These are phyloP conservation scores for Gymnopus androsaceus DNA, from an alignment of 1,284 basidiomycete genomes.

Conservation along the genomic window DNA sequence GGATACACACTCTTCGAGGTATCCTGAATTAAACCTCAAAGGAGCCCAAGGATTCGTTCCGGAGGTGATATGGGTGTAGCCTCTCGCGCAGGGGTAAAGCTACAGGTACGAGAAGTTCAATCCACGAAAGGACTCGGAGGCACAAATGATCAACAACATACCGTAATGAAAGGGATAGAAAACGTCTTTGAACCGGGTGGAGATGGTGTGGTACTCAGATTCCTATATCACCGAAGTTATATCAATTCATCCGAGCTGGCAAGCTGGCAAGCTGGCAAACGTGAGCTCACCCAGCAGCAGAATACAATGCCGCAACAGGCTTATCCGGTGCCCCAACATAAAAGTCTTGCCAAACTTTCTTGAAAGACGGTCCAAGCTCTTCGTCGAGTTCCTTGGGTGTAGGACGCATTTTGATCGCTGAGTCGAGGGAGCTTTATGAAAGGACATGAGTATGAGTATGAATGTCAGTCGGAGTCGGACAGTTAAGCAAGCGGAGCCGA, in stretches of 20 bases:
- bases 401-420: slow-evolving; percentile 52
- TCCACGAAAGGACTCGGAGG: neutral
- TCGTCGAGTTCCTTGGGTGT: slow-evolving; percentile 40
- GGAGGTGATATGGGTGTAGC: slow-evolving; percentile 40
- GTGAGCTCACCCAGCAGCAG: slow-evolving; percentile 34
- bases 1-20: slow-evolving; percentile 23
- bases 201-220: neutral
- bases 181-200: slow-evolving; percentile 32
- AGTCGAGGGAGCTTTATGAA: slow-evolving; percentile 40
- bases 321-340: slow-evolving; percentile 51
- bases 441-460: neutral
- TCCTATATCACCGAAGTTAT: neutral
- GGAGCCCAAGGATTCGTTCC: slow-evolving; percentile 30
- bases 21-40: slow-evolving; percentile 33
- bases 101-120: slow-evolving; percentile 11
- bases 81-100: slow-evolving; percentile 36
- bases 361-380: slow-evolving; percentile 46
- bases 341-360: slow-evolving; percentile 41
- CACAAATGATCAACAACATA: slow-evolving; percentile 12
- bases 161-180: slow-evolving; percentile 32
- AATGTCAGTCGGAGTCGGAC: no score
- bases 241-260: slow-evolving; percentile 5
- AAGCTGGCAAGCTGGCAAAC: neutral
- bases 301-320: slow-evolving; percentile 33
- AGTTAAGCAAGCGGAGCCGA: no score